A percentile compares a stretch with the other conserved stretches of the same genome.
phyloP scores from a whole-genome alignment of 106 monocot species.

The Dendrobium nobile region DNA sequence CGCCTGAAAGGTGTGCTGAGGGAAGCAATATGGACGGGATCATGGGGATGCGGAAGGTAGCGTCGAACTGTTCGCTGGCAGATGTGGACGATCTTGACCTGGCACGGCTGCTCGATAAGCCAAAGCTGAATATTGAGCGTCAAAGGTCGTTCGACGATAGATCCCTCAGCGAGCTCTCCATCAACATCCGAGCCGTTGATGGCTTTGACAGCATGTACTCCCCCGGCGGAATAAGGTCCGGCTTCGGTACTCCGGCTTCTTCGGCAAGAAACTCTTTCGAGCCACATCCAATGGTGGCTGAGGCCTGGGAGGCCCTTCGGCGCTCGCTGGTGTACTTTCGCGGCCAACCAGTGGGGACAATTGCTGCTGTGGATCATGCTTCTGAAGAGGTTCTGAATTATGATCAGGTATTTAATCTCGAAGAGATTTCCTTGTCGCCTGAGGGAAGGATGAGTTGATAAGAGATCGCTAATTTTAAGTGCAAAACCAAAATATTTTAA shows the following conservation, averaged over 20 bases:
- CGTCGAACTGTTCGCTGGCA: conserved; percentile 36
- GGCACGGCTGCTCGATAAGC: conserved; percentile 46
- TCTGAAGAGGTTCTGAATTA: conserved; percentile 86
- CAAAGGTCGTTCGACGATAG: conserved; percentile 86
- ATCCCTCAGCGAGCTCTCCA: conserved; percentile 61
- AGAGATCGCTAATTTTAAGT: background rate
- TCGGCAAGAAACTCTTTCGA: conserved; percentile 35
- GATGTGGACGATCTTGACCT: conserved; percentile 53
- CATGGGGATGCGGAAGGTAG: conserved; percentile 26
- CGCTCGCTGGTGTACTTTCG: conserved; percentile 63
- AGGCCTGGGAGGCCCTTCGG: conserved; percentile 79
- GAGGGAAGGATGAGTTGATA: background rate
- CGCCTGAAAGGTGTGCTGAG: background rate
- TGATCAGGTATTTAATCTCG: conserved; percentile 54
- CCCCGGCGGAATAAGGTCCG: conserved; percentile 30
- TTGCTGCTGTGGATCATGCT: conserved; percentile 75
- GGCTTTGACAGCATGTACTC: conserved; percentile 47
- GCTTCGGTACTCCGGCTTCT: conserved; percentile 52
- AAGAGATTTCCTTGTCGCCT: background rate
- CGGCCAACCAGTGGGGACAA: conserved; percentile 65
- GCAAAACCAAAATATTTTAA: background rate
- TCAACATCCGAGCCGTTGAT: conserved; percentile 30
- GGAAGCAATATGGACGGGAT: conserved; percentile 2
- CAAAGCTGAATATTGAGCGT: conserved; percentile 60
- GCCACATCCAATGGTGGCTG: conserved; percentile 74